phyloP scores from a whole-genome alignment of 768 basidiomycete species.

The Suillus cothurnatus region DNA sequence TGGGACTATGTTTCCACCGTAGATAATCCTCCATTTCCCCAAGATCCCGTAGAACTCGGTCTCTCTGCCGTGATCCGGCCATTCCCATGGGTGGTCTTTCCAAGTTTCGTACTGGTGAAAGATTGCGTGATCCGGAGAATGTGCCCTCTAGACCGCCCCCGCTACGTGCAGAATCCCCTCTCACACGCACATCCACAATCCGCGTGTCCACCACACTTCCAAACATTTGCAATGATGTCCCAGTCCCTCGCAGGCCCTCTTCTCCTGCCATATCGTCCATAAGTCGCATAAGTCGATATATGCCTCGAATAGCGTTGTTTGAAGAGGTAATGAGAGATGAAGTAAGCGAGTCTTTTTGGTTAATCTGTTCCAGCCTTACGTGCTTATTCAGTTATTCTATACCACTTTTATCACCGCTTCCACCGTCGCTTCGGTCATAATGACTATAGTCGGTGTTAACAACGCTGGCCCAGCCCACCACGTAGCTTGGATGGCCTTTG shows the following conservation, averaged over 20 bases:
- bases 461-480: slow-evolving; percentile 46
- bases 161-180: slow-evolving; percentile 12
- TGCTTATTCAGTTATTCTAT: slow-evolving; percentile 47
- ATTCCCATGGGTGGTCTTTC: slow-evolving; percentile 2
- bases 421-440: slow-evolving; percentile 48
- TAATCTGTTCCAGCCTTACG: not conserved
- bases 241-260: slow-evolving; percentile 16
- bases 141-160: slow-evolving; percentile 7
- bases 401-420: slow-evolving; percentile 54
- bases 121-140: slow-evolving; percentile 4
- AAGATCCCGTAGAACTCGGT: slow-evolving; percentile 3
- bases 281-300: slow-evolving; percentile 48
- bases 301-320: slow-evolving; percentile 57
- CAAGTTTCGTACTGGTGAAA: not conserved
- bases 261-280: slow-evolving; percentile 34
- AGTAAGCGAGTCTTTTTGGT: slow-evolving; percentile 39
- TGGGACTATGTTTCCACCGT: slow-evolving; percentile 54
- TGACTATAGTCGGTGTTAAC: slow-evolving; percentile 53
- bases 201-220: slow-evolving; percentile 19
- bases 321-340: slow-evolving; percentile 62
- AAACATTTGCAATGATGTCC: slow-evolving; percentile 15
- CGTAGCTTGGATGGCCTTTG: slow-evolving; percentile 53
- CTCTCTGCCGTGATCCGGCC: slow-evolving; percentile 13
- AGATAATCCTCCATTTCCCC: slow-evolving; percentile 7
- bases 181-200: slow-evolving; percentile 17